phyloP scores from a whole-genome alignment of 768 basidiomycete species.

The Tricholoma sp. region DNA sequence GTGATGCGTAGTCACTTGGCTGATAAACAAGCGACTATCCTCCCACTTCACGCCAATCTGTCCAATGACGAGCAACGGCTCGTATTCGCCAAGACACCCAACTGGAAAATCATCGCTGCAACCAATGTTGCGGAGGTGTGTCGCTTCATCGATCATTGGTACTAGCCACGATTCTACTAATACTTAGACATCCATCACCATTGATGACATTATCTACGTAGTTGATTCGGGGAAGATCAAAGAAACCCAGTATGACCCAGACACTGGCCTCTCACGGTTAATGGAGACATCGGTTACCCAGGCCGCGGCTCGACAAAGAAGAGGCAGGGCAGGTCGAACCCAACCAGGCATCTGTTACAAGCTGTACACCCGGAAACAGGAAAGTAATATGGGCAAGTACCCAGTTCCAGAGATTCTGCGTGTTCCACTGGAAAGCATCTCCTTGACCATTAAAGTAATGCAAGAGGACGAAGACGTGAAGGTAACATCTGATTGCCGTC shows the following conservation, averaged over 20 bases:
- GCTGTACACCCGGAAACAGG: constrained; percentile 73
- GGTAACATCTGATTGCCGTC: constrained; percentile 28
- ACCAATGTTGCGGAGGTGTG: constrained; percentile 89
- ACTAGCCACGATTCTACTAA: background rate
- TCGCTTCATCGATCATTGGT: background rate
- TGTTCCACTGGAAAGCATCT: constrained; percentile 79
- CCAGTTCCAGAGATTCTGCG: constrained; percentile 86
- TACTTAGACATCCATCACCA: constrained; percentile 78
- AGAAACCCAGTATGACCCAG: constrained; percentile 70
- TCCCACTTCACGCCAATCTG: constrained; percentile 88
- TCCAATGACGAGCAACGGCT: constrained; percentile 77
- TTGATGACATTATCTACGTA: constrained; percentile 84
- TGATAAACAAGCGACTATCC: constrained; percentile 41
- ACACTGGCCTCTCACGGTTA: constrained; percentile 68
- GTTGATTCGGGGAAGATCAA: constrained; percentile 84
- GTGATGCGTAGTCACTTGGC: constrained; percentile 36
- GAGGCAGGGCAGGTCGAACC: constrained; percentile 89
- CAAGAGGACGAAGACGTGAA: constrained; percentile 74
- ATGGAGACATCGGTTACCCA: constrained; percentile 73
- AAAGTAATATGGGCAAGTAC: constrained; percentile 62
- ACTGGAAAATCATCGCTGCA: constrained; percentile 82
- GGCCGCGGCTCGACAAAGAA: constrained; percentile 77
- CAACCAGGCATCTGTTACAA: constrained; percentile 83
- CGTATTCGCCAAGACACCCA: constrained; percentile 59
- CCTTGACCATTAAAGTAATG: constrained; percentile 77